Conservation (phyloP, 139 green algal species). For the Pseudopediastrum boryanum region DNA sequence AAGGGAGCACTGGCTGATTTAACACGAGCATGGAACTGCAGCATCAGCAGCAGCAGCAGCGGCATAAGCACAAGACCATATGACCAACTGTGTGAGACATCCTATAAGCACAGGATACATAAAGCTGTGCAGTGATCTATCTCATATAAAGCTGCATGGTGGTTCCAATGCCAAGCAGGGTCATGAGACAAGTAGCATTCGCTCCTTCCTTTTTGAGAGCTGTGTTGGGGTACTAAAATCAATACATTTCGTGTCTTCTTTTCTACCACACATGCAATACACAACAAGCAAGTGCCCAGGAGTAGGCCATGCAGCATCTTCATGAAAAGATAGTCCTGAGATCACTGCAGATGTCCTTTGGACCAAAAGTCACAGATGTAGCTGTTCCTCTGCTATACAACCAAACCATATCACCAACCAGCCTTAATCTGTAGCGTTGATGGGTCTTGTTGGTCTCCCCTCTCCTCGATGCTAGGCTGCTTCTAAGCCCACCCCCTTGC, state of each 20-base stretch:
- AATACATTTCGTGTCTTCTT: not conserved
- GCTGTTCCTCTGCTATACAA: not conserved
- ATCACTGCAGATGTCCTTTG: not conserved
- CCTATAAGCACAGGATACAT: no score
- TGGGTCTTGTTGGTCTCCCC: not conserved
- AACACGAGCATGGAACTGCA: conserved; percentile 31
- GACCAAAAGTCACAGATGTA: not conserved
- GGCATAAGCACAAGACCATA: no score
- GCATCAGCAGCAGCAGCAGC: not conserved
- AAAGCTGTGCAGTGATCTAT: no score
- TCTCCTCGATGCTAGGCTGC: not conserved
- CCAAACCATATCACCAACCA: not conserved
- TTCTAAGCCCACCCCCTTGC: not conserved
- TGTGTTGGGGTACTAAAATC: no score
- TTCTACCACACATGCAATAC: not conserved
- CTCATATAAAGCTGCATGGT: no score
- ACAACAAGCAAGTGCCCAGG: not conserved
- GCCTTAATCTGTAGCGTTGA: not conserved
- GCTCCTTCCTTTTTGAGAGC: not conserved
- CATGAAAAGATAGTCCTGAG: not conserved
- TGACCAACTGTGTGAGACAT: no score
- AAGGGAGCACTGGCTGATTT: conserved; percentile 9
- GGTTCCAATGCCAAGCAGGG: no score
- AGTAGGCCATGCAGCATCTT: not conserved
- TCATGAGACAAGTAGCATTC: not conserved